These are phyloP conservation scores for Aspergillus aculeatus DNA, from an alignment of 2,329 filamentous ascomycete species.

Conservation along the genomic window DNA sequence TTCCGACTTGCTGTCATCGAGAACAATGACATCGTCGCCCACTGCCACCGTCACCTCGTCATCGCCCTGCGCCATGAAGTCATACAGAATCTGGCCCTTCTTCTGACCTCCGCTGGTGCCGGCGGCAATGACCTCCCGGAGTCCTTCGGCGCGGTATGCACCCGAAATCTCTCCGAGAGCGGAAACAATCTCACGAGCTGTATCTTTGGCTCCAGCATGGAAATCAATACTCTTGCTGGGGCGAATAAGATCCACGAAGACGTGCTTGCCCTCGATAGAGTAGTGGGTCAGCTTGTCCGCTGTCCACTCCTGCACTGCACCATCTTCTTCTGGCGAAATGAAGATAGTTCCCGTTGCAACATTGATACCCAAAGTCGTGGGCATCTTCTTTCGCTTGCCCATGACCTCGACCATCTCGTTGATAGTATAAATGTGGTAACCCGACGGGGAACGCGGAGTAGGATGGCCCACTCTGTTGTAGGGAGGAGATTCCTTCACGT, in stretches of 20 bases:
- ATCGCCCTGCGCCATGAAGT: conserved; percentile 94
- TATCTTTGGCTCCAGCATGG: conserved; percentile 95
- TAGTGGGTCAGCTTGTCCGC: conserved; percentile 96
- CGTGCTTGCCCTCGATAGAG: conserved; percentile 95
- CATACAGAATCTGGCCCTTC: conserved; percentile 84
- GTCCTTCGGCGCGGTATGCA: conserved; percentile 72
- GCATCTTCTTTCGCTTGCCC: conserved; percentile 97
- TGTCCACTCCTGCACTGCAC: conserved; percentile 85
- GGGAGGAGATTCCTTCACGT: conserved; percentile 55
- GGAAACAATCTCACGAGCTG: conserved; percentile 86
- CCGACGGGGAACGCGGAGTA: conserved; percentile 64
- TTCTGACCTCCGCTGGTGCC: conserved; percentile 68
- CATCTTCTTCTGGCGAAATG: conserved; percentile 83
- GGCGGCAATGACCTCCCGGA: conserved; percentile 83
- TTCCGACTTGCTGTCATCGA: conserved; percentile 89
- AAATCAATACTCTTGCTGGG: conserved; percentile 96
- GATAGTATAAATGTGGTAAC: conserved; percentile 93
- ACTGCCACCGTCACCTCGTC: conserved; percentile 91
- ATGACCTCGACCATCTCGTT: conserved; percentile 97
- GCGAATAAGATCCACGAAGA: conserved; percentile 88
- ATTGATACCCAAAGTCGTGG: conserved; percentile 94
- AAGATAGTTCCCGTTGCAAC: conserved; percentile 83
- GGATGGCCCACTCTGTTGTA: conserved; percentile 53
- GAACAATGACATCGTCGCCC: conserved; percentile 84
- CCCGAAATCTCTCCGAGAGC: conserved; percentile 87